Conservation (phyloP, 306 rosid species). For the Parietaria judaica region DNA sequence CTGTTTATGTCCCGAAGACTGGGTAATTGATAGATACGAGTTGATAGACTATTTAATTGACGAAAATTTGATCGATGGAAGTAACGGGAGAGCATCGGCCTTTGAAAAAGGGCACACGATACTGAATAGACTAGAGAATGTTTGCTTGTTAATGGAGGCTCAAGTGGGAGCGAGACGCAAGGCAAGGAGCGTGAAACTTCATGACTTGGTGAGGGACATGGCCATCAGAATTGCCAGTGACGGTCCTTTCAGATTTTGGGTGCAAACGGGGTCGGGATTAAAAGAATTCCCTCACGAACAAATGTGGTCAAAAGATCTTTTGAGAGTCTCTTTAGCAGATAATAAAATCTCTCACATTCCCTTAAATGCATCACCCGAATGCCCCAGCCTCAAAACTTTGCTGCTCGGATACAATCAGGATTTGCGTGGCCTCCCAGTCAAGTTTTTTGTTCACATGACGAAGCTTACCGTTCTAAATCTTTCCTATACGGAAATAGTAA, state of each 20-base stretch:
- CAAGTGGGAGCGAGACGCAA: neutral
- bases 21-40: conserved; percentile 5
- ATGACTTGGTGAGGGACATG: neutral
- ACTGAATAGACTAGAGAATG: conserved; percentile 11
- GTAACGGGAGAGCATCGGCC: neutral
- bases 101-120: conserved; percentile 7
- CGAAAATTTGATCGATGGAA: conserved; percentile 16
- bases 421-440: conserved; percentile 1
- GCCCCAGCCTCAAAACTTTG: conserved; percentile 12
- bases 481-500: neutral
- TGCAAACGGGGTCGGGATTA: conserved; percentile 1
- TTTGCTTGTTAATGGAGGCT: neutral
- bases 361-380: neutral
- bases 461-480: conserved; percentile 12
- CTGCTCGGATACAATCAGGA: neutral
- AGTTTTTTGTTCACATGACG: conserved; percentile 6
- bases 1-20: conserved; percentile 21
- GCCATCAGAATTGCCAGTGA: conserved; percentile 3
- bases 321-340: conserved; percentile 1
- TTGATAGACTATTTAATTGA: conserved; percentile 21
- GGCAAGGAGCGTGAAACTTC: conserved; percentile 1
- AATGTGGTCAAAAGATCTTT: conserved; percentile 7
- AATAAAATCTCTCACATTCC: neutral
- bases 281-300: conserved; percentile 5
- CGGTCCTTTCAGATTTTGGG: neutral